phyloP scores from a whole-genome alignment of 2,329 filamentous ascomycete genomes.

The Colletotrichum sp. region DNA sequence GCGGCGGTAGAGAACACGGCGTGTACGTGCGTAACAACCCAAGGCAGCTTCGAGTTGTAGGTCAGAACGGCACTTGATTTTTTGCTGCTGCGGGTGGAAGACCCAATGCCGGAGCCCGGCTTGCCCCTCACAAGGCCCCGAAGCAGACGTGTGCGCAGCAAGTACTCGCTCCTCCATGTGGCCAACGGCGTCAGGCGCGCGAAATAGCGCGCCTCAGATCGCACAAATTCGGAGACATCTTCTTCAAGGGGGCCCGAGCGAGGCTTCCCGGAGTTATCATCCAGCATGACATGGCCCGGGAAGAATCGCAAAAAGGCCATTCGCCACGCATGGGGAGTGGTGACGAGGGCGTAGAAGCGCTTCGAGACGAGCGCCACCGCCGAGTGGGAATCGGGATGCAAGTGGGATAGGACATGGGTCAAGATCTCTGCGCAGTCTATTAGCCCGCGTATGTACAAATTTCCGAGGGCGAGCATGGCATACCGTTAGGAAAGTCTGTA shows the following conservation, averaged over 20 bases:
- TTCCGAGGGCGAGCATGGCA: slow-evolving; percentile 26
- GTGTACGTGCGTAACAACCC: slow-evolving; percentile 80
- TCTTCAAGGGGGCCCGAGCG: slow-evolving; percentile 45
- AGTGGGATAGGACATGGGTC: slow-evolving; percentile 88
- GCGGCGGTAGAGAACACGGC: slow-evolving; percentile 66
- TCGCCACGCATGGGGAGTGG: slow-evolving; percentile 91
- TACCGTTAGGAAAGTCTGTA: slow-evolving; percentile 82
- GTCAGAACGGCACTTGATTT: slow-evolving; percentile 78
- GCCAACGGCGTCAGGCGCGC: slow-evolving; percentile 80
- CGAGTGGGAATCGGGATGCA: slow-evolving; percentile 84
- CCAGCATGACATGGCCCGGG: slow-evolving; percentile 71
- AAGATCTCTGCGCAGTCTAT: slow-evolving; percentile 72
- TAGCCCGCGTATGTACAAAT: background rate
- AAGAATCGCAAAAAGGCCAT: slow-evolving; percentile 93
- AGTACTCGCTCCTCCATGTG: slow-evolving; percentile 97
- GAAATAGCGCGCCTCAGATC: slow-evolving; percentile 80
- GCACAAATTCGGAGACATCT: slow-evolving; percentile 59
- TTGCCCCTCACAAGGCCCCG: slow-evolving; percentile 84
- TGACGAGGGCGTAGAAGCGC: slow-evolving; percentile 85
- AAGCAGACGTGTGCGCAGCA: slow-evolving; percentile 83
- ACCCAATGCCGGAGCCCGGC: slow-evolving; percentile 65
- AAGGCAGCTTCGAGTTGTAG: slow-evolving; percentile 84
- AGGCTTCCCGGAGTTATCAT: slow-evolving; percentile 37
- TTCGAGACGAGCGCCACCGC: slow-evolving; percentile 86
- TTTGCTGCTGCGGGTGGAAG: slow-evolving; percentile 59